Conservation (phyloP, 2,329 filamentous ascomycete species). For the Xylaria polymorpha region DNA sequence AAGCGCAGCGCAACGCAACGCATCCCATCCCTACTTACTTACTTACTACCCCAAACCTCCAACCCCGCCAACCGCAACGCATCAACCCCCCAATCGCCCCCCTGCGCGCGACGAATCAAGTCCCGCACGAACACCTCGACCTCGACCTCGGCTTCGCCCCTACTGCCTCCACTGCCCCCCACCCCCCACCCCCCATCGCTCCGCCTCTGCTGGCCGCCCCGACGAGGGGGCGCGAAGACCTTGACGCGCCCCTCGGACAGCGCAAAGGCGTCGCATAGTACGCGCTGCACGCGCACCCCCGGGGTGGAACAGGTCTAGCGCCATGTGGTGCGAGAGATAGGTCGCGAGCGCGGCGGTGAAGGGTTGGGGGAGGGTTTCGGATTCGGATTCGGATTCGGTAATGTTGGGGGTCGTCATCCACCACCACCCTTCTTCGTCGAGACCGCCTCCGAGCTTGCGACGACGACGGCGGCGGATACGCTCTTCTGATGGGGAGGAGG, state of each 20-base stretch:
- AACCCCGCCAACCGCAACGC: conserved; percentile 31
- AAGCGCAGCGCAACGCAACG: not conserved
- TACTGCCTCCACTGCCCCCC: not conserved
- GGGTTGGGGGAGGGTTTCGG: too few relatives aligned
- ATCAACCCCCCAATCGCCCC: conserved; percentile 19
- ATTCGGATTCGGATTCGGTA: not conserved
- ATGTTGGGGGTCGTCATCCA: conserved; percentile 46
- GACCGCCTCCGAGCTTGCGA: conserved; percentile 59
- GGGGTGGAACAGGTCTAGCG: conserved; percentile 67
- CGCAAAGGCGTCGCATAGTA: conserved; percentile 68
- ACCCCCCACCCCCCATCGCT: too few relatives aligned
- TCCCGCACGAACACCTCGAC: conserved; percentile 31
- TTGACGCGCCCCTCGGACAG: conserved; percentile 65
- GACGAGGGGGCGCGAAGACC: conserved; percentile 53
- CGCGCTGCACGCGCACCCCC: conserved; percentile 62
- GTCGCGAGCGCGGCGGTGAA: conserved; percentile 63
- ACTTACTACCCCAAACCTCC: not conserved
- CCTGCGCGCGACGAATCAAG: conserved; percentile 26
- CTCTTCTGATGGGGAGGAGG: conserved; percentile 49
- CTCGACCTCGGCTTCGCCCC: not conserved
- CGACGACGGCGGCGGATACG: conserved; percentile 56
- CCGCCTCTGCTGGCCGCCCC: not conserved
- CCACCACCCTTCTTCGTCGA: conserved; percentile 64
- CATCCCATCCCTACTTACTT: not conserved
- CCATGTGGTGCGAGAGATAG: conserved; percentile 65